A percentile compares a stretch with the other conserved stretches of the same genome.
Evolutionary conservation across 2,329 filamentous ascomycete genomes (phyloP).

Genomic region (Elsinoe perseae): DNA sequence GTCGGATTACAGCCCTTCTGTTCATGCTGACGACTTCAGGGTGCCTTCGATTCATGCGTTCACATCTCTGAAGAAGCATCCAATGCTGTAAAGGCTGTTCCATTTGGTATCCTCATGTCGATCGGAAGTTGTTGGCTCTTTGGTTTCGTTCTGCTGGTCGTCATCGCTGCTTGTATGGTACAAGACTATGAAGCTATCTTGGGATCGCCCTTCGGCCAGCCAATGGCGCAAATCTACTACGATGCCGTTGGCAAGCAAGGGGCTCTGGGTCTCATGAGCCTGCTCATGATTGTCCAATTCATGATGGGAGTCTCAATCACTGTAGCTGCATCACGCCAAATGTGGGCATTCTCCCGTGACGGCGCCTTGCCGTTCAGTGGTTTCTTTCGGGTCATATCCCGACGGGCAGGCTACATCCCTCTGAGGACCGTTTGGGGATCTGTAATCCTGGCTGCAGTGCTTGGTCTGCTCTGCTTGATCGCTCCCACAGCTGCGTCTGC

Average conservation of each 20-base stretch:
- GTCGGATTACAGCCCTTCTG: slow-evolving; percentile 17
- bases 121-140: slow-evolving; percentile 50
- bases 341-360: slow-evolving; percentile 43
- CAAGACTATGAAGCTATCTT: slow-evolving; percentile 45
- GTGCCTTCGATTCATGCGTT: slow-evolving; percentile 50
- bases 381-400: slow-evolving; percentile 51
- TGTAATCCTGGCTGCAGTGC: slow-evolving; percentile 43
- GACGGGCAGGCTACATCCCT: slow-evolving; percentile 50
- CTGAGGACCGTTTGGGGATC: slow-evolving; percentile 50
- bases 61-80: slow-evolving; percentile 55
- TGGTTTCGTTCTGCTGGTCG: slow-evolving; percentile 51
- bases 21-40: slow-evolving; percentile 26
- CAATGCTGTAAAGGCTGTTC: slow-evolving; percentile 53
- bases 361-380: slow-evolving; percentile 33
- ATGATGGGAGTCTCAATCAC: slow-evolving; percentile 53
- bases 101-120: slow-evolving; percentile 52
- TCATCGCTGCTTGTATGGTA: slow-evolving; percentile 51
- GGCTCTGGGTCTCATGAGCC: slow-evolving; percentile 50
- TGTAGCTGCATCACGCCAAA: slow-evolving; percentile 53
- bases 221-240: slow-evolving; percentile 55
- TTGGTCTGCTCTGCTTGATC: slow-evolving; percentile 53
- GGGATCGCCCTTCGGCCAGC: slow-evolving; percentile 48
- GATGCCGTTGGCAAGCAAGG: slow-evolving; percentile 54
- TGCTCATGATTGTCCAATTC: slow-evolving; percentile 55
- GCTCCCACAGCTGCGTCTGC: slow-evolving; percentile 50